Conservation (phyloP, 2,329 filamentous ascomycete genomes). For the Metarhizium guizhouense region DNA sequence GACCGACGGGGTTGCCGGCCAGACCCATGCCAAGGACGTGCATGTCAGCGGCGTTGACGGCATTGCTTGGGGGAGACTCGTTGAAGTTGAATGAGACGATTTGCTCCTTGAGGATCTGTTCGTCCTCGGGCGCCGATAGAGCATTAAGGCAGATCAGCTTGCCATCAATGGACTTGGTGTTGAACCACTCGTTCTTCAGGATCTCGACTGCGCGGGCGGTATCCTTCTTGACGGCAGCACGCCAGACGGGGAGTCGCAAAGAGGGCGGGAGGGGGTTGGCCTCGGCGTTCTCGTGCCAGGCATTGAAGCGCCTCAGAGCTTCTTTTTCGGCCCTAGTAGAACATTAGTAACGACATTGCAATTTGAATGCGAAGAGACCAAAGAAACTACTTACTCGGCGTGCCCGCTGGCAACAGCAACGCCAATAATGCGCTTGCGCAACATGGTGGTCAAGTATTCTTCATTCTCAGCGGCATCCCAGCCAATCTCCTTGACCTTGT, state of each 20-base stretch:
- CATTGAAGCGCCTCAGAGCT: conserved; percentile 68
- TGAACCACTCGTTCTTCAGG: conserved; percentile 77
- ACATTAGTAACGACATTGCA: background rate
- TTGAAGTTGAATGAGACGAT: conserved; percentile 74
- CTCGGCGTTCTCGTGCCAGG: conserved; percentile 65
- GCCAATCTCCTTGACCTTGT: conserved; percentile 69
- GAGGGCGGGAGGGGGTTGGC: conserved; percentile 67
- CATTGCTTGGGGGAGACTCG: conserved; percentile 42
- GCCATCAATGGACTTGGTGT: conserved; percentile 78
- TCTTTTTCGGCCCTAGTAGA: conserved; percentile 54
- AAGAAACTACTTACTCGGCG: conserved; percentile 48
- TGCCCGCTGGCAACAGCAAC: conserved; percentile 71
- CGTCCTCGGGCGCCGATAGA: conserved; percentile 64
- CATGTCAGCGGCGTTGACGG: conserved; percentile 80
- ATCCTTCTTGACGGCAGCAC: conserved; percentile 62
- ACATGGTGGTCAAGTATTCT: conserved; percentile 71
- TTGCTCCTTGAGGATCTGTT: conserved; percentile 55
- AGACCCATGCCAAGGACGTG: conserved; percentile 72
- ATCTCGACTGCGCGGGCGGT: conserved; percentile 61
- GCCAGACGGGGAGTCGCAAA: conserved; percentile 72
- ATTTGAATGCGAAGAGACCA: background rate
- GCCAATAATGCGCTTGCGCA: conserved; percentile 72
- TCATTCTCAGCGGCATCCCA: conserved; percentile 77
- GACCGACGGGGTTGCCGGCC: conserved; percentile 62
- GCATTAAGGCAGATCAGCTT: conserved; percentile 76